Base-by-base conservation (phyloP, 1,284 basidiomycete genomes). In the Sanghuangporus sanghuang region DNA sequence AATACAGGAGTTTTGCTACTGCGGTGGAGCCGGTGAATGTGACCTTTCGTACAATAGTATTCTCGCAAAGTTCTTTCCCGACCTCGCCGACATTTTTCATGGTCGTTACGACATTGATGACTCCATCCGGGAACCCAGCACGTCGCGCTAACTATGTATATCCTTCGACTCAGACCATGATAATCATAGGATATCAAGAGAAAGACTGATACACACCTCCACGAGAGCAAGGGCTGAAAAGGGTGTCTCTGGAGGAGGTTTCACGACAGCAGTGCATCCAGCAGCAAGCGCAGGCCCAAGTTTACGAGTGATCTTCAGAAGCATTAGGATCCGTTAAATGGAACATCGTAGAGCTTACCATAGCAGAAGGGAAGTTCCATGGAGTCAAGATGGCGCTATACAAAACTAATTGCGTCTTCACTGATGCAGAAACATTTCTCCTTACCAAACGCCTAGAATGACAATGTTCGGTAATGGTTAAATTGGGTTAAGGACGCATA, bases 211-310 rank as follows among this genome's bases (percentile, higher is more conserved):
- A 67, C 75, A 48, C 70, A 89, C 90, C 77, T 96, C 92, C 6
- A 85, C 87, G 16, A 97, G 78, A 3, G 96, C 97, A 21, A 99
- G 84, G 16, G 90, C 89, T 42, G 95, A 95, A 77, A 93, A 97
- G 0, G 97, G 97, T 0, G 97, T 96, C 77, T 99, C 96, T 1
- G 95, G 85, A 1, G 97, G 90, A 2, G 96, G 95, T 73, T 99
- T 99, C 76, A 98, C 87, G 61, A 99, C 96, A 1, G 88, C 84
- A 0, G 96, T 98, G 75, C 97, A 99, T 27, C 97, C 97, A 16
- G 95, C 95, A 8, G 95, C 93, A 16, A 99, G 85, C 14, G 94
- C 94, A 35, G 95, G 89, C 16, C 86, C 93, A 12, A 96, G 78
- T 74, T 96, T 96, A 21, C 94, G 88, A 0, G 92, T 92, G 55